A percentile compares a stretch with the other conserved stretches of the same genome.
phyloP scores from a whole-genome alignment of 2,329 filamentous ascomycete genomes.

The Passalora sequoiae region DNA sequence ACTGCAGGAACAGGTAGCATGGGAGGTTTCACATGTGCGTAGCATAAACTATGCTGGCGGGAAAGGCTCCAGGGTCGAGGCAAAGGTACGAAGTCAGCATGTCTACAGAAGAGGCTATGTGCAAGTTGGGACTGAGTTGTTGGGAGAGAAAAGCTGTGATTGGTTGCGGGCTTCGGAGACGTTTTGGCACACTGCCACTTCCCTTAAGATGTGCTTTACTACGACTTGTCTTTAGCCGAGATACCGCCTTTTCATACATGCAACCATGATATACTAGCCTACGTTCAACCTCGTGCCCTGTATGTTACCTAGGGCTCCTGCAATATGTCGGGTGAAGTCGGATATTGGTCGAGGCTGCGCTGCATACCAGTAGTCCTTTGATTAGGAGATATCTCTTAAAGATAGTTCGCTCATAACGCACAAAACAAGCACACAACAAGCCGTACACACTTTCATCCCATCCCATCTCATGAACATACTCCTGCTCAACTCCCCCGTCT shows the following conservation, averaged over 20 bases:
- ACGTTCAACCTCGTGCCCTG: too few relatives aligned
- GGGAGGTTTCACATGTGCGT: not conserved
- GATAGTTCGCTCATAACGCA: too few relatives aligned
- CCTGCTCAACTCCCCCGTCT: too few relatives aligned
- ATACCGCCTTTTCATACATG: constrained; percentile 2
- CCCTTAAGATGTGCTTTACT: not conserved
- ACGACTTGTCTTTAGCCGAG: not conserved
- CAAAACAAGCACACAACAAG: too few relatives aligned
- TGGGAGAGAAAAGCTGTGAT: not conserved
- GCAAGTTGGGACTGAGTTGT: not conserved
- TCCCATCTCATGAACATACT: not conserved
- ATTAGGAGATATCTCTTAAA: too few relatives aligned
- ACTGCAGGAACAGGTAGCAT: not conserved
- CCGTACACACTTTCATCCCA: not conserved
- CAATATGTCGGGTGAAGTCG: too few relatives aligned
- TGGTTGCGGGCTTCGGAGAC: constrained; percentile 1
- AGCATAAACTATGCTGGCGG: not conserved
- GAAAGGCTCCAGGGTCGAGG: not conserved
- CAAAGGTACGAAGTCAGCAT: not conserved
- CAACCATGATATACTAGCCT: not conserved
- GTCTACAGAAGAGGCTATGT: not conserved
- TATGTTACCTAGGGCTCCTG: too few relatives aligned
- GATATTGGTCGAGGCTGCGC: too few relatives aligned
- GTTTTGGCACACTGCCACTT: constrained; percentile 2
- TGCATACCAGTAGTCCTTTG: too few relatives aligned